phyloP scores from a whole-genome alignment of 768 basidiomycete species.

The Obba rivulosa region DNA sequence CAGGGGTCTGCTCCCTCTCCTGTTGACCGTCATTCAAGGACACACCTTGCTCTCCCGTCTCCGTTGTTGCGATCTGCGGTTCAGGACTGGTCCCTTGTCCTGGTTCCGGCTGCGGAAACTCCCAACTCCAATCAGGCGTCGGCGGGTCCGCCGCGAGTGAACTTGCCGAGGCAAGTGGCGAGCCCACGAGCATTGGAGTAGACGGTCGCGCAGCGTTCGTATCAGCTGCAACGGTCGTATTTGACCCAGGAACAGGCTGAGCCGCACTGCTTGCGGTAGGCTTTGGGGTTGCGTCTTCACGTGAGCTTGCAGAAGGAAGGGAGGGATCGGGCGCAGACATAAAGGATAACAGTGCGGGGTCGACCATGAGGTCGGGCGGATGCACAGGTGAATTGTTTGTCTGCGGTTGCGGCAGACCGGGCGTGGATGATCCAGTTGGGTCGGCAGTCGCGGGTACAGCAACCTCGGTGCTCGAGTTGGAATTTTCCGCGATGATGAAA shows the following conservation, averaged over 20 bases:
- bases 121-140: constrained; percentile 21
- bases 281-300: not conserved
- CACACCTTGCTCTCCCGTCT: constrained; percentile 2
- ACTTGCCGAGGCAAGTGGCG: constrained; percentile 14
- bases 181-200: constrained; percentile 18
- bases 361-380: constrained; percentile 12
- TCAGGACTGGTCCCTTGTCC: constrained; percentile 2
- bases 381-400: not conserved
- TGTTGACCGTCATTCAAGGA: not conserved
- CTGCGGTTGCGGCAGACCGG: not conserved
- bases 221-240: not conserved
- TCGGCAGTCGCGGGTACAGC: not conserved
- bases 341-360: constrained; percentile 16
- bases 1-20: not conserved
- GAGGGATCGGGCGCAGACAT: not conserved
- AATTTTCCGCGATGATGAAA: not conserved
- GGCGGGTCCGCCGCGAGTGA: constrained; percentile 19
- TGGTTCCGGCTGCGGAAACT: constrained; percentile 13
- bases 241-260: not conserved
- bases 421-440: not conserved
- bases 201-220: constrained; percentile 4
- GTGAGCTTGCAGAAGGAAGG: not conserved
- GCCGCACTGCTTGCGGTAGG: not conserved
- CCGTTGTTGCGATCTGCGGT: too few relatives aligned
- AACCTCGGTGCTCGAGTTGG: not conserved